Conservation (phyloP, 2,329 filamentous ascomycete genomes). For the Dactylellina leptospora region DNA sequence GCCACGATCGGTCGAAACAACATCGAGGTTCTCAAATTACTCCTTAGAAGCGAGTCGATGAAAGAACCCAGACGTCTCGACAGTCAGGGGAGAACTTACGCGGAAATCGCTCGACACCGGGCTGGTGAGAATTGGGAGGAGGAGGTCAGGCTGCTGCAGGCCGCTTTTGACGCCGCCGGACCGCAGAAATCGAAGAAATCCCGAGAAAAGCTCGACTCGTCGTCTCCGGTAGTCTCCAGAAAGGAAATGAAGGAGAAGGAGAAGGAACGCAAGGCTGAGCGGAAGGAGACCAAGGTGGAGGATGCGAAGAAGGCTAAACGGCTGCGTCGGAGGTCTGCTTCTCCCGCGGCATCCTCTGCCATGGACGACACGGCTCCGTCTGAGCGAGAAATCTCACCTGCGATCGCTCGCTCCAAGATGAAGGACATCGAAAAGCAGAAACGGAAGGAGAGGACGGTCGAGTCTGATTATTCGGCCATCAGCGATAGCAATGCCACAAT, state of each 20-base stretch:
- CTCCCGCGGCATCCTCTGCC: constrained; percentile 35
- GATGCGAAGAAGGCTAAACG: constrained; percentile 51
- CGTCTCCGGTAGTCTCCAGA: constrained; percentile 38
- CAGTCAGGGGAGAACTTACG: constrained; percentile 81
- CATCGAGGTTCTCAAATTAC: constrained; percentile 80
- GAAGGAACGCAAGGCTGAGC: constrained; percentile 33
- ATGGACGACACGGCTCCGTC: constrained; percentile 49
- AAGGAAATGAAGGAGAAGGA: constrained; percentile 41
- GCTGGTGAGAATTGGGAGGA: constrained; percentile 89
- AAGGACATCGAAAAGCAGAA: constrained; percentile 54
- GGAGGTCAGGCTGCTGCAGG: constrained; percentile 81
- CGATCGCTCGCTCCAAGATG: constrained; percentile 44
- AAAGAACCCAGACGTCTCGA: constrained; percentile 83
- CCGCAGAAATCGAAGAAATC: constrained; percentile 40
- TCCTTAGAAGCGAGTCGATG: constrained; percentile 69
- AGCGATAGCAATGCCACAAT: constrained; percentile 47
- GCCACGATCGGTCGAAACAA: constrained; percentile 91
- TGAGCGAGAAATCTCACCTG: constrained; percentile 46
- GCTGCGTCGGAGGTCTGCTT: constrained; percentile 41
- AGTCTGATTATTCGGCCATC: constrained; percentile 54
- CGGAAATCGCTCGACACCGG: constrained; percentile 82
- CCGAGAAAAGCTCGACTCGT: constrained; percentile 28
- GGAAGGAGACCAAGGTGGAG: constrained; percentile 27
- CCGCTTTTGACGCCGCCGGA: constrained; percentile 70
- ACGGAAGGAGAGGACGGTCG: constrained; percentile 52